phyloP scores from a whole-genome alignment of 2,329 filamentous ascomycete genomes.

The Penicillium sp. region DNA sequence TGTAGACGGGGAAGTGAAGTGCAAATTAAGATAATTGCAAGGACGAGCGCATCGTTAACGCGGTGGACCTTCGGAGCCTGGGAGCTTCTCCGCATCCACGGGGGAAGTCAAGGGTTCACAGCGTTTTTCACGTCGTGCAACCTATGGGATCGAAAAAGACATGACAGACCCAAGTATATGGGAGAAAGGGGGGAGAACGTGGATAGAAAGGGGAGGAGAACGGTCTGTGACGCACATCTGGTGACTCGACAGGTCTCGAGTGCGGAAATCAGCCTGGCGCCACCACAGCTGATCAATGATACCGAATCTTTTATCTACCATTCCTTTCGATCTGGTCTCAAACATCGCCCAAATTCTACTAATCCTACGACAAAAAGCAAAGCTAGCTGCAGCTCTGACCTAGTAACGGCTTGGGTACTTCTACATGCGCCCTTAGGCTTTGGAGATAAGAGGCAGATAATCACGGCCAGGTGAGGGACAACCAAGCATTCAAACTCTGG shows the following conservation, averaged over 20 bases:
- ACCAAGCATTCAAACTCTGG: neutral
- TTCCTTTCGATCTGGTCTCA: neutral
- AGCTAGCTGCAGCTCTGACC: neutral
- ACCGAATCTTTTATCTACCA: neutral
- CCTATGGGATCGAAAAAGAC: constrained; percentile 21
- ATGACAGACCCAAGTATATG: constrained; percentile 14
- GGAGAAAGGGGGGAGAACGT: constrained; percentile 10
- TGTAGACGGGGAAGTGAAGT: neutral
- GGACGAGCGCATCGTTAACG: constrained; percentile 26
- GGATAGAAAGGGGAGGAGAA: constrained; percentile 16
- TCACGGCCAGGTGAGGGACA: constrained; percentile 7
- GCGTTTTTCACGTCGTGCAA: constrained; percentile 27
- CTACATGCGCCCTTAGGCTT: neutral
- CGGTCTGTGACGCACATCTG: constrained; percentile 43
- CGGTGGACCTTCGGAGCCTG: constrained; percentile 27
- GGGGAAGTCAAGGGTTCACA: constrained; percentile 27
- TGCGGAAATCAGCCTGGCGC: constrained; percentile 27
- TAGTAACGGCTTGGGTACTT: neutral
- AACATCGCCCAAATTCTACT: neutral
- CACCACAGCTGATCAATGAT: constrained; percentile 12
- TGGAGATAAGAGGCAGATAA: constrained; percentile 11
- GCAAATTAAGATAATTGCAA: constrained; percentile 12
- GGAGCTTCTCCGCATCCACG: constrained; percentile 43
- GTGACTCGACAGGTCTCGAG: constrained; percentile 38
- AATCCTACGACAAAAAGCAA: neutral